phyloP scores from a whole-genome alignment of 495 filamentous ascomycete species.

The Penicillium paxilli region DNA sequence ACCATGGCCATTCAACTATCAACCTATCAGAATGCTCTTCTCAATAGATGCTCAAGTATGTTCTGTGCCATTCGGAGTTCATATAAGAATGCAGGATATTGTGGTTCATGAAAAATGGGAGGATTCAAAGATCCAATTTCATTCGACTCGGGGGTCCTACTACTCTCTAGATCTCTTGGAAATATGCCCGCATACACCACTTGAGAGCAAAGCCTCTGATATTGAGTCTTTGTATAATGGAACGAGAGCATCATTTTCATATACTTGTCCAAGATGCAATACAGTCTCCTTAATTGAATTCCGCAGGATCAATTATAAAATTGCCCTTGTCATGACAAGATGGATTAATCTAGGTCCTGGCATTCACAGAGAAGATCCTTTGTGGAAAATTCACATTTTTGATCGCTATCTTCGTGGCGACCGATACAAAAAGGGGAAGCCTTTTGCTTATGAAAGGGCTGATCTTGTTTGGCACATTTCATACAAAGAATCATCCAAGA shows the following conservation, averaged over 20 bases:
- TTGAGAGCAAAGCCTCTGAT: background rate
- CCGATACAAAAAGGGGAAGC: background rate
- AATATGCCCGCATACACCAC: background rate
- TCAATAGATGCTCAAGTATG: background rate
- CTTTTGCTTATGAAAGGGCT: background rate
- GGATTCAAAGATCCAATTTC: background rate
- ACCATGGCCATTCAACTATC: background rate
- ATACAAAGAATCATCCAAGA: no score
- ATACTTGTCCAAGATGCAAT: background rate
- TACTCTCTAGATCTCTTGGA: background rate
- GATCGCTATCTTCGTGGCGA: background rate
- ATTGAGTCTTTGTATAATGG: background rate
- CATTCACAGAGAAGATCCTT: background rate
- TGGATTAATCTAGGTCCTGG: slow-evolving; percentile 3
- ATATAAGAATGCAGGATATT: background rate
- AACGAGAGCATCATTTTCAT: background rate
- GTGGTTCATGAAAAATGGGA: background rate
- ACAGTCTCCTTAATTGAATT: background rate
- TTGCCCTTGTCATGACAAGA: slow-evolving; percentile 8
- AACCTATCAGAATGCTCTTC: background rate
- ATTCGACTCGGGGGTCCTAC: background rate
- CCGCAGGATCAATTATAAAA: background rate
- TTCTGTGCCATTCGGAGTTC: background rate
- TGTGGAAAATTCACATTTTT: slow-evolving; percentile 1
- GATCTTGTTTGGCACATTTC: no score